Conservation (phyloP, 2,329 filamentous ascomycete species). For the Hirsutella minnesotensis region DNA sequence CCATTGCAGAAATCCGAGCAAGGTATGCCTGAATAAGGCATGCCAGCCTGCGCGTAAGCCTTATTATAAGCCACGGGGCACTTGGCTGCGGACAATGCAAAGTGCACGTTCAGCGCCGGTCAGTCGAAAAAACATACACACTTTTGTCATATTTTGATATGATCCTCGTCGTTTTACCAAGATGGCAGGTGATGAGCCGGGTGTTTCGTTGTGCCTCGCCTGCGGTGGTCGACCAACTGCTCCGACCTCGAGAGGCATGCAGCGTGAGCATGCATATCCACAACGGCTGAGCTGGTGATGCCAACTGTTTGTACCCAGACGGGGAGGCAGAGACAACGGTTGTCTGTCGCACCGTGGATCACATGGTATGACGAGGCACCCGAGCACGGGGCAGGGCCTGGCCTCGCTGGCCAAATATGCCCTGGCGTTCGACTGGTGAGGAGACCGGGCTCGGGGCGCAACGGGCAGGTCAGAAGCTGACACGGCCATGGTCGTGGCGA, state of each 20-base stretch:
- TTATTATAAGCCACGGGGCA: no score
- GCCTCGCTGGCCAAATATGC: background rate
- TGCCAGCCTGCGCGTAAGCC: background rate
- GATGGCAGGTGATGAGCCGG: background rate
- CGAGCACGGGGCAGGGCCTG: background rate
- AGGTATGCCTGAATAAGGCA: slow-evolving; percentile 1
- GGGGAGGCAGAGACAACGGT: background rate
- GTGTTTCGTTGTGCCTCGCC: background rate
- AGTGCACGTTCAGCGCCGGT: background rate
- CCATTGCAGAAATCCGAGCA: slow-evolving; percentile 1
- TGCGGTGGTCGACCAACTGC: background rate
- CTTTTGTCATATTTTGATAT: background rate
- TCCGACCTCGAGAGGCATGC: background rate
- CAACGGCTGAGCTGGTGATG: background rate
- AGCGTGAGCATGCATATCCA: background rate
- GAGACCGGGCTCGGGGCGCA: background rate
- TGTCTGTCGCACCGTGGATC: background rate
- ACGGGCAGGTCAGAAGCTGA: background rate
- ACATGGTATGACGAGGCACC: background rate
- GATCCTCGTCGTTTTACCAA: background rate
- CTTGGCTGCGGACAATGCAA: background rate
- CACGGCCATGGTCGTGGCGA: no score
- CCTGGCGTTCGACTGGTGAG: background rate
- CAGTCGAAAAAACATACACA: background rate
- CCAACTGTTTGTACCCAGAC: background rate